Evolutionary conservation across 352 stramenopile genomes (phyloP).

Genomic region (Phytopythium helicoides): DNA sequence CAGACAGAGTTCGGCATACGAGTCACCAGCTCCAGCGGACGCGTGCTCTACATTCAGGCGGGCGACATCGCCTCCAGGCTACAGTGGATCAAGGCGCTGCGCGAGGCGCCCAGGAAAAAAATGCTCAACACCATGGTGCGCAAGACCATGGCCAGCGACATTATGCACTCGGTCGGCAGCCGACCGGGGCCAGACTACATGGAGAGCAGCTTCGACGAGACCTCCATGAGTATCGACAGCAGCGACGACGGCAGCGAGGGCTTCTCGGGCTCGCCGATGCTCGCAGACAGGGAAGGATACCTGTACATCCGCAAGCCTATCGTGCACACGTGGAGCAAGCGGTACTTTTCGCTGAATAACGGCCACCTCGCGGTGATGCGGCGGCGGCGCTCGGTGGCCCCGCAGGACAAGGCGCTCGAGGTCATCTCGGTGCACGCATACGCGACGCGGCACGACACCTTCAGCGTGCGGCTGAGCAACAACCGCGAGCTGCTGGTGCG

Average conservation of each 20-base stretch:
- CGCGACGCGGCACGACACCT: conserved; percentile 32
- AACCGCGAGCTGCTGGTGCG: conserved; percentile 57
- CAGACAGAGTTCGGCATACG: conserved; percentile 56
- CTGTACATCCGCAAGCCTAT: conserved; percentile 38
- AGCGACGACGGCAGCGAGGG: conserved; percentile 42
- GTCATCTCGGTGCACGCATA: conserved; percentile 46
- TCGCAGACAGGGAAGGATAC: conserved; percentile 42
- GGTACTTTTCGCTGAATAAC: conserved; percentile 42
- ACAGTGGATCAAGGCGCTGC: conserved; percentile 58
- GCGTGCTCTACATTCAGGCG: conserved; percentile 54
- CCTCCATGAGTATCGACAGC: conserved; percentile 40
- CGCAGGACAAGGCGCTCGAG: conserved; percentile 39
- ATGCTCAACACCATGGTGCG: conserved; percentile 27
- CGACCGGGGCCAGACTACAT: not conserved
- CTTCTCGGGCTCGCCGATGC: conserved; percentile 1
- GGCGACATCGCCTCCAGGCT: conserved; percentile 39
- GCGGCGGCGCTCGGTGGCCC: conserved; percentile 22
- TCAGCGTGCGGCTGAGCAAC: conserved; percentile 50
- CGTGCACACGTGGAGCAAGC: conserved; percentile 51
- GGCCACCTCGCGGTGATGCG: conserved; percentile 42
- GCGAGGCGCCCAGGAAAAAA: conserved; percentile 34
- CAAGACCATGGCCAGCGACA: conserved; percentile 41
- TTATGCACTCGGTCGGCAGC: conserved; percentile 14
- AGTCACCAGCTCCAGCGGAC: conserved; percentile 60
- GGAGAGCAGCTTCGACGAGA: conserved; percentile 13